A percentile compares a stretch with the other conserved stretches of the same genome.
phyloP scores from a whole-genome alignment of 352 stramenopile species.

The Stramenopiles sp. region DNA sequence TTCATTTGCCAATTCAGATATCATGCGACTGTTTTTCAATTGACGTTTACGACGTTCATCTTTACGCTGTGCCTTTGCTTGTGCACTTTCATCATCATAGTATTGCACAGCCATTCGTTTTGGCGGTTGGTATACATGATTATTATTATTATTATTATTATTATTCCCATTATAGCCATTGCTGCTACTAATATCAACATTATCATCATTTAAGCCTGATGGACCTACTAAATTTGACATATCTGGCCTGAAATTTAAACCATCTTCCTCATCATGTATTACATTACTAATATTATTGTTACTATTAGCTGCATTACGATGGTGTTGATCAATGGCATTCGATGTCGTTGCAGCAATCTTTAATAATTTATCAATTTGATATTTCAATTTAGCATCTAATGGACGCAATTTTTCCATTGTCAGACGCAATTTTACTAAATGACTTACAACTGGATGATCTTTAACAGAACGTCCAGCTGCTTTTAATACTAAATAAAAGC shows the following conservation, averaged over 20 bases:
- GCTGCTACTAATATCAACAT: neutral
- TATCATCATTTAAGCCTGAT: neutral
- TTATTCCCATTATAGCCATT: too few relatives aligned
- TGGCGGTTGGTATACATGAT: neutral
- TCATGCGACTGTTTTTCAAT: constrained; percentile 13
- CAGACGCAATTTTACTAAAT: constrained; percentile 17
- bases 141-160: neutral
- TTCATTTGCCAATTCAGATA: constrained; percentile 17
- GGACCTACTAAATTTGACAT: neutral
- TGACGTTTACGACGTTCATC: constrained; percentile 6
- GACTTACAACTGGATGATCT: constrained; percentile 19
- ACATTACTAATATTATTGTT: constrained; percentile 3
- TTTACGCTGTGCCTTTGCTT: constrained; percentile 4
- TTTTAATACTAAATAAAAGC: constrained; percentile 29
- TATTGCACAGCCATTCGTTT: neutral
- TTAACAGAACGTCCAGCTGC: constrained; percentile 16
- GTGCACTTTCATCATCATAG: constrained; percentile 10
- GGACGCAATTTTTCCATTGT: constrained; percentile 22
- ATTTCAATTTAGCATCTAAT: constrained; percentile 25
- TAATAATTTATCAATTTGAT: constrained; percentile 21
- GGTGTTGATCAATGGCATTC: neutral
- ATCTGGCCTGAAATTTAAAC: neutral
- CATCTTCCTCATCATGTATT: constrained; percentile 14
- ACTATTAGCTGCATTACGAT: neutral
- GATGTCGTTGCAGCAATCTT: neutral